These are phyloP conservation scores for Arabidopsis suecica DNA, from an alignment of 345 rosid genomes.

Conservation along the genomic window DNA sequence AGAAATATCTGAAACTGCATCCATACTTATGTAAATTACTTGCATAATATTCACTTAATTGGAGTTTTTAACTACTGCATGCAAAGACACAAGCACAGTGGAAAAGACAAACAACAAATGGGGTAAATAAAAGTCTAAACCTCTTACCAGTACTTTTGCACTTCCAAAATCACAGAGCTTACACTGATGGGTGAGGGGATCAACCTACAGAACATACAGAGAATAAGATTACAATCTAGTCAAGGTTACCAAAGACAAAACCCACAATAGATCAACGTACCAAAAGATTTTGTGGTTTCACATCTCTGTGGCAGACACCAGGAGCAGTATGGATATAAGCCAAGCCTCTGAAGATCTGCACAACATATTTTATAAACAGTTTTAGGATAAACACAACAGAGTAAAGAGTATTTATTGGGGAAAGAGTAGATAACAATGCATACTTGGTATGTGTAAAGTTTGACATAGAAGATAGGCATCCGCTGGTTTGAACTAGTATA, in stretches of 20 bases:
- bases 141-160: slow-evolving; percentile 76
- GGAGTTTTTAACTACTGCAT: not conserved
- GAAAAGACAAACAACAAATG: not conserved
- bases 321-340: slow-evolving; percentile 77
- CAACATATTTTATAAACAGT: slow-evolving; percentile 27
- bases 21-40: not conserved
- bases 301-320: slow-evolving; percentile 90
- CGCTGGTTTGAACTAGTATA: slow-evolving; percentile 66
- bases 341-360: slow-evolving; percentile 71
- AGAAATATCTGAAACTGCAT: not conserved
- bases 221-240: slow-evolving; percentile 19
- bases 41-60: not conserved
- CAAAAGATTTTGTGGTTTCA: slow-evolving; percentile 95
- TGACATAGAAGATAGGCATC: slow-evolving; percentile 82
- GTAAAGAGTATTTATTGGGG: not conserved
- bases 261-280: slow-evolving; percentile 47
- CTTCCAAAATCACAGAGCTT: slow-evolving; percentile 88
- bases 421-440: slow-evolving; percentile 18
- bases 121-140: not conserved
- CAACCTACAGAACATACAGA: slow-evolving; percentile 57
- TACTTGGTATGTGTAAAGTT: slow-evolving; percentile 85
- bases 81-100: not conserved
- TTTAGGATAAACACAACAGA: slow-evolving; percentile 22
- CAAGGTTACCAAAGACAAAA: slow-evolving; percentile 4
- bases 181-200: slow-evolving; percentile 82